Evolutionary conservation across 2,329 filamentous ascomycete species (phyloP), one percentile per base, ranked within the genome.

Genomic region (Pseudocercospora pini-densiflorae): DNA sequence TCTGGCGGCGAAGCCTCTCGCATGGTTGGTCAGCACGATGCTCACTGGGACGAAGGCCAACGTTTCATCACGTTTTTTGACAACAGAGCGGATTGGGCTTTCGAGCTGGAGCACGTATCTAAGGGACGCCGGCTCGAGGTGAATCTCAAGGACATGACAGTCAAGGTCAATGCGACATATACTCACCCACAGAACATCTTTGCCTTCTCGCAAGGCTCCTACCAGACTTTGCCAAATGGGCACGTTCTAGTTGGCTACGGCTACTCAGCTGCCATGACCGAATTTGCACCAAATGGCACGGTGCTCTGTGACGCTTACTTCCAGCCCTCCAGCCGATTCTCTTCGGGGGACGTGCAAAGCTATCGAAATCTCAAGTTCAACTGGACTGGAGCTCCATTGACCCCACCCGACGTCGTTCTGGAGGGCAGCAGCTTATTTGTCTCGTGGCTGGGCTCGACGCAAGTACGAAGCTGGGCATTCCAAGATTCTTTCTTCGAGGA

Each of bases 211-310:
- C 83, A 85, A 67, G 83, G 83, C 1, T 83, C 80, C 59, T 82
- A 83, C 8, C 86, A 89, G 68, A 73, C 84, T 1, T 79, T 88
- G 0, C 80, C 82, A 0, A 83, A 83, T 61, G 82, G 82, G 45
- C 84, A 87, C 64, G 81, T 84, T 5, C 73, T 89, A 16, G 80
- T 88, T n/a, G 85, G 85, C 65, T 89, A 85, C 82, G 86, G 87
- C 4, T 74, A 77, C 63, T 71, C 75, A 12, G 72, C 72, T 1
- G 75, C 79, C 21, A 74, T 77, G 4, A 79, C 79, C 5, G 80
- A 82, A 62, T 71, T 83, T 70, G 76, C 78, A 0, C 66, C 76
- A 0, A 78, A 82, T 23, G 86, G 85, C 6, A 75, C 79, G 3
- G 72, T 83, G 7, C 75, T 88, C 16, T 87, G 86, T 76, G 83